Base-by-base conservation (phyloP, 768 basidiomycete species). In the Leccinum broughii region DNA sequence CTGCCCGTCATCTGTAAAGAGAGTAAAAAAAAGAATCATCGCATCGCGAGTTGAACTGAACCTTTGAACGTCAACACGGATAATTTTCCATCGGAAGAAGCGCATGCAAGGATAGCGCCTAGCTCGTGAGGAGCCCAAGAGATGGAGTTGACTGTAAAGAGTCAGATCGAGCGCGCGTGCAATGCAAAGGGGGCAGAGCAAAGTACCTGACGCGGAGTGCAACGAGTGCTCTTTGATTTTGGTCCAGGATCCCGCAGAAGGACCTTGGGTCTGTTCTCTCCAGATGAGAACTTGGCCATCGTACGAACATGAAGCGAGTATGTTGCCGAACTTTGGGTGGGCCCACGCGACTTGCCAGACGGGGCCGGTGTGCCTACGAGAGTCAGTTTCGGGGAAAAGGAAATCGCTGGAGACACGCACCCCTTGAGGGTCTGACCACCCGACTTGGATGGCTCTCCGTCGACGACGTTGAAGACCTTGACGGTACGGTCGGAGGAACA, bases 301-400 rank as follows among this genome's bases (percentile, higher is more conserved):
- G 73, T 98, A 98, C 5, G 95, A 97, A 71, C 94, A 96, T n/a
- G 93, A 95, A 28, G 96, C 96, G 56, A 99, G 86, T 68, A 99
- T 96, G 62, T 90, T 87, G 2, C 97, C 97, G 69, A 91, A 99
- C 74, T 94, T 97, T 24, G 97, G 97, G 68, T 99, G 96, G 3
- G 92, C 96, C 97, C 97, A 99, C 24, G 95, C 86, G 54, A 99
- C 89, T 68, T 96, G 94, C 95, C 96, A 98, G 39, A 99, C 95
- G 7, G 97, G 96, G 10, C 96, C 95, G 4, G 92, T 92, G 76
- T 98, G 97, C 44, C 96, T 97, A 63, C 57, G 41, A 52, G 26
- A 13, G 17, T 5, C 10, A 1, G 24, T 30, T 15, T 20, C 10
- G 0, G 35, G 2, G 2, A 44, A 41, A 20, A 44, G 7, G 15